Percentiles rank a stretch among this genome's conserved stretches.
Conservation (phyloP, 192 early-diverging fungal species). For the Coemansia sp. region DNA sequence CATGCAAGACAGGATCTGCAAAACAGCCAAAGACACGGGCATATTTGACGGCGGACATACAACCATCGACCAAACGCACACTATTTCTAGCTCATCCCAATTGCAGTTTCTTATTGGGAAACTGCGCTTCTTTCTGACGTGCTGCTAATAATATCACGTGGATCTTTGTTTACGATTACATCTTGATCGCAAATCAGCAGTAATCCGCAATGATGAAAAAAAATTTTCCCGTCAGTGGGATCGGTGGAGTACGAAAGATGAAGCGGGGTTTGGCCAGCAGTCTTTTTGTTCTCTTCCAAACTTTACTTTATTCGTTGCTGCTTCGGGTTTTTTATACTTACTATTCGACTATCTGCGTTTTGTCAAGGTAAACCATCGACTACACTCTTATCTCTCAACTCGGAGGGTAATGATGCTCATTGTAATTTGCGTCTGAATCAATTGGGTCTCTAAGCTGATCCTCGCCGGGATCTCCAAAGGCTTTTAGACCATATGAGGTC, state of each 20-base stretch:
- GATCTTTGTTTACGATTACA: too few species aligned
- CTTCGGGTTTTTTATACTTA: background rate
- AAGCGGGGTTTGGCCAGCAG: background rate
- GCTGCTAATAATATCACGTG: too few species aligned
- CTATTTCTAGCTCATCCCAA: too few species aligned
- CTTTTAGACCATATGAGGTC: conserved; percentile 37
- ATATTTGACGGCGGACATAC: too few species aligned
- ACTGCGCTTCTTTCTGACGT: too few species aligned
- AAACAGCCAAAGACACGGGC: too few species aligned
- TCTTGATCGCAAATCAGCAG: too few species aligned
- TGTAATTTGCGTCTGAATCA: conserved; percentile 56
- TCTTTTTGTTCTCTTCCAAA: background rate
- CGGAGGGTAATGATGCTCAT: conserved; percentile 38
- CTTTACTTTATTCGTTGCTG: background rate
- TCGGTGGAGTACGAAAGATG: background rate
- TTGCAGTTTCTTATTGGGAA: too few species aligned
- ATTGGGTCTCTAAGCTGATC: conserved; percentile 20
- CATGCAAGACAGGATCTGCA: too few species aligned
- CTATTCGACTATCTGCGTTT: background rate
- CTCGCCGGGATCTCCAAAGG: conserved; percentile 47
- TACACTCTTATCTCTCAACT: background rate
- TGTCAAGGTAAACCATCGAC: conserved; percentile 10
- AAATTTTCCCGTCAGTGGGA: background rate
- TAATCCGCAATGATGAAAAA: too few species aligned
- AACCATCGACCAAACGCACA: too few species aligned